Percentiles rank a stretch among this genome's conserved stretches.
Conservation (phyloP, 331 rosid species). For the Cydonia oblonga region DNA sequence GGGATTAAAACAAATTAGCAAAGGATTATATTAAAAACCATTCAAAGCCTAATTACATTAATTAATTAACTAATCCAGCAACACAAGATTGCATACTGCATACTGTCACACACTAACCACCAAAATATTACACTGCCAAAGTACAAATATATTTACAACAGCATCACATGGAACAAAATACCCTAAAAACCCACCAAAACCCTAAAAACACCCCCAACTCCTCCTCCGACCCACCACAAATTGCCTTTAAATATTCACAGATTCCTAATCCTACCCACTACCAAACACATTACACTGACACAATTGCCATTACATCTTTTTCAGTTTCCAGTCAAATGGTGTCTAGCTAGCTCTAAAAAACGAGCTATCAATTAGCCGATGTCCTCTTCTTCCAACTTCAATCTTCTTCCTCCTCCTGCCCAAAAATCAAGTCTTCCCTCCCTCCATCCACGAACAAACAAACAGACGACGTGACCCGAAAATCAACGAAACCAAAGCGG, state of each 20-base stretch:
- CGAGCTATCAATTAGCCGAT: constrained; percentile 47
- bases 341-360: constrained; percentile 30
- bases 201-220: neutral
- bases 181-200: no score
- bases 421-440: constrained; percentile 18
- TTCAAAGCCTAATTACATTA: no score
- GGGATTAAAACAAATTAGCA: no score
- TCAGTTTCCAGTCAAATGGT: constrained; percentile 16
- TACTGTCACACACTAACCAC: neutral
- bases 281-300: constrained; percentile 9
- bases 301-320: constrained; percentile 10
- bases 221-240: constrained; percentile 7
- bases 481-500: constrained; percentile 1
- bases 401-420: constrained; percentile 10
- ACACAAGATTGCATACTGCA: no score
- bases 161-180: neutral
- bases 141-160: constrained; percentile 13
- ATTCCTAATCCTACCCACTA: constrained; percentile 33
- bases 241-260: constrained; percentile 26
- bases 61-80: no score
- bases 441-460: constrained; percentile 27
- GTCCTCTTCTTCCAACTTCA: constrained; percentile 20
- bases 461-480: constrained; percentile 17
- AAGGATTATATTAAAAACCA: no score
- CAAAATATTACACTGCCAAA: constrained; percentile 5